Conservation (phyloP, 192 early-diverging fungal species). For the Coemansia sp. region DNA sequence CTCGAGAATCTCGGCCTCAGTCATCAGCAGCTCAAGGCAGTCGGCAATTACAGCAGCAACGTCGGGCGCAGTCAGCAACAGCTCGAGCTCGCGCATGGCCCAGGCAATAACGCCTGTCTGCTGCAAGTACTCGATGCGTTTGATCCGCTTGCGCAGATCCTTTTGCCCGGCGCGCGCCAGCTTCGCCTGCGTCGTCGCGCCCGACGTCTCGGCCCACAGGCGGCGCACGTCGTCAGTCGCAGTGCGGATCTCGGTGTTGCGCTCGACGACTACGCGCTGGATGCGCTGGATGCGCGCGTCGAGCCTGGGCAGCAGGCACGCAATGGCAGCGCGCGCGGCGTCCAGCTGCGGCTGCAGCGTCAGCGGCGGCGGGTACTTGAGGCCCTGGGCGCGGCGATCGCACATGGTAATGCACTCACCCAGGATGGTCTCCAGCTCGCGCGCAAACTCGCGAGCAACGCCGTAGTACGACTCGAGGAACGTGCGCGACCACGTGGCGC, state of each 20-base stretch:
- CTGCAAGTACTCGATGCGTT: slow-evolving; percentile 66
- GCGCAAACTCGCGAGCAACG: slow-evolving; percentile 59
- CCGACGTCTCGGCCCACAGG: slow-evolving; percentile 52
- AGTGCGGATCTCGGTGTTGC: slow-evolving; percentile 50
- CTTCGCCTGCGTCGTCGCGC: slow-evolving; percentile 57
- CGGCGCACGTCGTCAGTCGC: slow-evolving; percentile 38
- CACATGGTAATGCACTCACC: slow-evolving; percentile 60
- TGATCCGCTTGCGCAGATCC: slow-evolving; percentile 68
- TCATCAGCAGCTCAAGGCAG: slow-evolving; percentile 71
- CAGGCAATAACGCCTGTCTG: slow-evolving; percentile 60
- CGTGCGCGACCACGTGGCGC: slow-evolving; percentile 55
- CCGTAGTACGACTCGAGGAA: slow-evolving; percentile 61
- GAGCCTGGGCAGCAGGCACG: slow-evolving; percentile 44
- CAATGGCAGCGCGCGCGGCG: slow-evolving; percentile 38
- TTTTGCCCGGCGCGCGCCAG: slow-evolving; percentile 66
- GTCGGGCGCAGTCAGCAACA: slow-evolving; percentile 60
- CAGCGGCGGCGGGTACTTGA: slow-evolving; percentile 55
- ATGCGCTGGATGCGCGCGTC: slow-evolving; percentile 50
- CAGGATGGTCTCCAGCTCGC: slow-evolving; percentile 58
- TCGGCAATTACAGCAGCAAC: slow-evolving; percentile 61
- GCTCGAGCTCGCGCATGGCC: slow-evolving; percentile 63
- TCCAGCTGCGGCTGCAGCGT: slow-evolving; percentile 51
- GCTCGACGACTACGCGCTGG: slow-evolving; percentile 47
- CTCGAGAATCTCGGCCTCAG: slow-evolving; percentile 76
- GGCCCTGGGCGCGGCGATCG: slow-evolving; percentile 54